phyloP scores from a whole-genome alignment of 2,329 filamentous ascomycete species.

The Aspergillus candidus region DNA sequence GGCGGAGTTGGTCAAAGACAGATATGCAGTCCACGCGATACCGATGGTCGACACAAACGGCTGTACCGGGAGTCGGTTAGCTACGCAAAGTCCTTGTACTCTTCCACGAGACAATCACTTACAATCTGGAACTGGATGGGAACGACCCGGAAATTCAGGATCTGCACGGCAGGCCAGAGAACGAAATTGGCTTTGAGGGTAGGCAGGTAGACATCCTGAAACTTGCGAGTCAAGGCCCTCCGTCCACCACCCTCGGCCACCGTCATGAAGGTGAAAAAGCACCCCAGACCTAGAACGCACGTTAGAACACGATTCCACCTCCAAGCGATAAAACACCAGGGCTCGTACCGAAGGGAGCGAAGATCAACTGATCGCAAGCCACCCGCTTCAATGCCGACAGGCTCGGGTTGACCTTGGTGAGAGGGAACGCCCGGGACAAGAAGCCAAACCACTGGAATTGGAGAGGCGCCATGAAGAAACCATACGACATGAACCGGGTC shows the following conservation, averaged over 20 bases:
- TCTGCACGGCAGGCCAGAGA: slow-evolving; percentile 91
- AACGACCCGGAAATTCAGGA: slow-evolving; percentile 93
- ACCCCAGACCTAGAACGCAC: slow-evolving; percentile 56
- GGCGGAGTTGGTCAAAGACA: slow-evolving; percentile 83
- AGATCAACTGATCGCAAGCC: slow-evolving; percentile 85
- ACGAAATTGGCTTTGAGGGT: slow-evolving; percentile 94
- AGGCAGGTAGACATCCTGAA: slow-evolving; percentile 88
- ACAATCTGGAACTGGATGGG: slow-evolving; percentile 96
- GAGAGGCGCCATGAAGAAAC: slow-evolving; percentile 89
- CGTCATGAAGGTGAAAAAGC: slow-evolving; percentile 96
- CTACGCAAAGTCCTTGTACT: not conserved
- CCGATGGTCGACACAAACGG: slow-evolving; percentile 93
- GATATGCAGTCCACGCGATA: slow-evolving; percentile 96
- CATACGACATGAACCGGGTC: slow-evolving; percentile 93
- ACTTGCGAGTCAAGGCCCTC: slow-evolving; percentile 72
- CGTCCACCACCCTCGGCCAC: slow-evolving; percentile 85
- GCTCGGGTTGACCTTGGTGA: slow-evolving; percentile 69
- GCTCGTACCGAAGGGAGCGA: slow-evolving; percentile 71
- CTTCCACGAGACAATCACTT: slow-evolving; percentile 38
- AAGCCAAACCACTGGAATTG: slow-evolving; percentile 97
- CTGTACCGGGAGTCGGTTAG: slow-evolving; percentile 41
- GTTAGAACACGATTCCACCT: slow-evolving; percentile 9
- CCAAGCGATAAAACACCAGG: not conserved
- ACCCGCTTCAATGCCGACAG: slow-evolving; percentile 82
- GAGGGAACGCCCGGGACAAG: slow-evolving; percentile 73